Evolutionary conservation across 805 yeast species (phyloP), one percentile per base, ranked within the genome.

Genomic region (Myxozyma geophila): DNA sequence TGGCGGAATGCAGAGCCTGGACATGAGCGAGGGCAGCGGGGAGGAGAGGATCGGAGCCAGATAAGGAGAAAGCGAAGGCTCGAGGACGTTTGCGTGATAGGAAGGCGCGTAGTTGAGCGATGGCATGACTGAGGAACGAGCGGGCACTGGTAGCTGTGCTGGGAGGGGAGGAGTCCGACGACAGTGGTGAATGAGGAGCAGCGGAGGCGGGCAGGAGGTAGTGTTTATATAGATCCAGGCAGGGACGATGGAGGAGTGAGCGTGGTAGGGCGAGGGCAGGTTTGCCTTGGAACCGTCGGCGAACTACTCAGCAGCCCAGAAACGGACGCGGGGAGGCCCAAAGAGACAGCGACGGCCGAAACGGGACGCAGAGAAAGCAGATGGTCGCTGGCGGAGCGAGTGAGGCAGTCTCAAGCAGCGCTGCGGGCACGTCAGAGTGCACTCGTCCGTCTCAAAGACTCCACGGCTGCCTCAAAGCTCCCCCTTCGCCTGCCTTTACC

Each of bases 11-110:
- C 21, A 28, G 47, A 37, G 35, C 48, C 3, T 7, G 39, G 48
- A 37, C 19, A 28, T 19, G 37, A 52, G 39, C 47, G n/a, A 48
- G 36, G 56, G 56, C 23, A 19, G 56, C 2, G 56, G 39, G 48
- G 7, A 40, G 48, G 48, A 1, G 37, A 28, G 47, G 56, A 41
- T 52, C 10, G 47, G 56, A 9, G 56, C 48, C 47, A 41, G 37
- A 33, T 10, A 51, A 17, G 47, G 48, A 8, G 56, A 39, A 19
- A 48, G 56, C 15, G 48, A 17, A 15, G 48, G 56, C 19, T 39
- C 47, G 47, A 52, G 56, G 56, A 40, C 36, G 17, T 21, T 4
- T 23, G 36, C 36, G 47, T 40, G 48, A 44, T 39, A 17, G 35
- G 19, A 17, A 6, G 40, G 54, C 37, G 17, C 23, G 55, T n/a